These are phyloP conservation scores for Funneliformis geosporum DNA, from an alignment of 192 early-diverging fungal genomes.

Conservation along the genomic window DNA sequence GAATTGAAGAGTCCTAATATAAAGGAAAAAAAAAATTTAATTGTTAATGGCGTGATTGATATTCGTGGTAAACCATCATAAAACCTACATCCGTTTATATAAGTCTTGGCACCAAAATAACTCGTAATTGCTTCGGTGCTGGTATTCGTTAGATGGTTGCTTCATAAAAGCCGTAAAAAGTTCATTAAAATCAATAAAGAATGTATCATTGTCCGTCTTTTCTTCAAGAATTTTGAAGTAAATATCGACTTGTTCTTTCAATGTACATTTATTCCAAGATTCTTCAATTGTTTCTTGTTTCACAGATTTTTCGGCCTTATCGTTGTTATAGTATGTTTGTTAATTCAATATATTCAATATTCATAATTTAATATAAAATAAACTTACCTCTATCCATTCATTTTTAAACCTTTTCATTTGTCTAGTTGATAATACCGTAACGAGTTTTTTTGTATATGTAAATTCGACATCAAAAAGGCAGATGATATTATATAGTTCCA, in stretches of 20 bases:
- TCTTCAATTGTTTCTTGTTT: slow-evolving; percentile 18
- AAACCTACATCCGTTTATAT: slow-evolving; percentile 23
- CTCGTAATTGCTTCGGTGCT: slow-evolving; percentile 23
- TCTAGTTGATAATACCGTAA: not conserved
- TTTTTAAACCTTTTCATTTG: not conserved
- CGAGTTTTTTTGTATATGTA: not conserved
- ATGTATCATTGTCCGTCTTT: slow-evolving; percentile 10
- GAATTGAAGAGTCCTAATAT: slow-evolving; percentile 17
- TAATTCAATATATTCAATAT: not conserved
- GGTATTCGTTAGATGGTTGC: slow-evolving; percentile 8
- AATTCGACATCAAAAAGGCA: slow-evolving; percentile 26
- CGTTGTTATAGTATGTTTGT: not conserved
- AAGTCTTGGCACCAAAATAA: slow-evolving; percentile 28
- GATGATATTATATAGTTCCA: slow-evolving; percentile 10
- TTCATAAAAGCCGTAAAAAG: slow-evolving; percentile 5
- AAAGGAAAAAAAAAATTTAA: not conserved
- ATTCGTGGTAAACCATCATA: not conserved
- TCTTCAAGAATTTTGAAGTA: slow-evolving; percentile 1
- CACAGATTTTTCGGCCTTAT: slow-evolving; percentile 15
- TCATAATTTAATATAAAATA: slow-evolving; percentile 11
- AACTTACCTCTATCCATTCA: slow-evolving; percentile 22
- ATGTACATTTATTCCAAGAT: slow-evolving; percentile 3
- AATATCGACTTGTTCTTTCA: slow-evolving; percentile 17
- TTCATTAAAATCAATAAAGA: slow-evolving; percentile 12
- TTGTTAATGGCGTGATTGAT: not conserved